Evolutionary conservation across 2,329 filamentous ascomycete species (phyloP).

Genomic region (Periconia macrospinosa): DNA sequence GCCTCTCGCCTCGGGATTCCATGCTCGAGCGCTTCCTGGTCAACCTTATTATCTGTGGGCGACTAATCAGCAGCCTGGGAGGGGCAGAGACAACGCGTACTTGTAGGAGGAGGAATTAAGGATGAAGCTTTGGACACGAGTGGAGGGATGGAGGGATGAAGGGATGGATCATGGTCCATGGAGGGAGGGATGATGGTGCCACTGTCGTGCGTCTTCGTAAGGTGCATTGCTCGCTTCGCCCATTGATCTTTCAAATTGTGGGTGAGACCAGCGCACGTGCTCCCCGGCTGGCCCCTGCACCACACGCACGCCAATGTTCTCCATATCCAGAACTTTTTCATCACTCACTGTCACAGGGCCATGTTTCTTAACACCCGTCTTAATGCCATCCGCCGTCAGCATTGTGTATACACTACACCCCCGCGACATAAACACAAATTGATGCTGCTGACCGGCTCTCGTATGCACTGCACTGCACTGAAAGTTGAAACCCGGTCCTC

Average conservation of each 20-base stretch:
- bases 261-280: constrained; percentile 18
- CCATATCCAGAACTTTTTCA: constrained; percentile 1
- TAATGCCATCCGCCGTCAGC: constrained; percentile 1
- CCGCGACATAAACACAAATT: no score
- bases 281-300: constrained; percentile 8
- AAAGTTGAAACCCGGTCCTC: neutral
- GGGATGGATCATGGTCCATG: no score
- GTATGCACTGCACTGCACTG: neutral
- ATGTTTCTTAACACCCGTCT: neutral
- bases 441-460: neutral
- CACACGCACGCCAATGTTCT: neutral
- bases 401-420: neutral
- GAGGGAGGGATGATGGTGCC: constrained; percentile 32
- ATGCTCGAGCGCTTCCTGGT: constrained; percentile 12
- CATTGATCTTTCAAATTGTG: no score
- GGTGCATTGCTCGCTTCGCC: no score
- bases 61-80: constrained; percentile 15
- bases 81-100: no score
- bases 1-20: constrained; percentile 23
- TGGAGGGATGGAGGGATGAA: constrained; percentile 29
- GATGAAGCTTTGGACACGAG: constrained; percentile 15
- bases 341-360: neutral
- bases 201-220: constrained; percentile 24
- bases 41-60: constrained; percentile 13
- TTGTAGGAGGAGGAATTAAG: neutral